A percentile compares a stretch with the other conserved stretches of the same genome.
These are phyloP conservation scores for Penicillium pancosmium DNA, from an alignment of 495 filamentous ascomycete genomes.

Conservation along the genomic window DNA sequence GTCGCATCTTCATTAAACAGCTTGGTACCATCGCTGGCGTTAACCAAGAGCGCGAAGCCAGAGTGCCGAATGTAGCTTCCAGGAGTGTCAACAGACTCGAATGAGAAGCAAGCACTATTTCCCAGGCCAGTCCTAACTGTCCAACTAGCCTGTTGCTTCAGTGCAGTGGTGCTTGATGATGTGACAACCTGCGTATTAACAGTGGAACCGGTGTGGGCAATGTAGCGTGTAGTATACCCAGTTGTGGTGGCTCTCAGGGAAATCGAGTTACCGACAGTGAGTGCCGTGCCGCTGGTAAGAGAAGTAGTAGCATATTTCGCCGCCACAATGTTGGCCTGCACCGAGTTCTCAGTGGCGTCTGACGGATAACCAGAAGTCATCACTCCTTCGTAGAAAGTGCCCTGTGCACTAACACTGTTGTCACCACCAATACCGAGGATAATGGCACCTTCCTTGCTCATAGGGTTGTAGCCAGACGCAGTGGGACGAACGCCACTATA, in stretches of 20 bases:
- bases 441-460: constrained; percentile 63
- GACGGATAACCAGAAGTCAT: constrained; percentile 62
- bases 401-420: constrained; percentile 57
- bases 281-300: constrained; percentile 49
- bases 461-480: constrained; percentile 56
- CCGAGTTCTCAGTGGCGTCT: constrained; percentile 54
- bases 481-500: constrained; percentile 55
- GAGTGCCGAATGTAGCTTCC: constrained; percentile 58
- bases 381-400: constrained; percentile 64
- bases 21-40: constrained; percentile 52
- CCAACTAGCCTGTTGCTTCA: constrained; percentile 57
- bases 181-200: constrained; percentile 56
- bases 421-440: constrained; percentile 62
- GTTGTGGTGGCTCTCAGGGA: constrained; percentile 54
- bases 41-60: constrained; percentile 48
- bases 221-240: constrained; percentile 50
- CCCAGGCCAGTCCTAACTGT: constrained; percentile 54
- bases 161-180: constrained; percentile 47
- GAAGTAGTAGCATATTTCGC: constrained; percentile 53
- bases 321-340: constrained; percentile 61
- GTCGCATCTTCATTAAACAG: constrained; percentile 58
- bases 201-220: constrained; percentile 50
- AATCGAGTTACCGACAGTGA: constrained; percentile 51
- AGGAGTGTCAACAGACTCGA: constrained; percentile 57
- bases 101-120: constrained; percentile 56